Percentiles rank a stretch among this genome's conserved stretches.
Conservation (phyloP, 257 asterid genomes). For the Fraxinus quadrangulata region DNA sequence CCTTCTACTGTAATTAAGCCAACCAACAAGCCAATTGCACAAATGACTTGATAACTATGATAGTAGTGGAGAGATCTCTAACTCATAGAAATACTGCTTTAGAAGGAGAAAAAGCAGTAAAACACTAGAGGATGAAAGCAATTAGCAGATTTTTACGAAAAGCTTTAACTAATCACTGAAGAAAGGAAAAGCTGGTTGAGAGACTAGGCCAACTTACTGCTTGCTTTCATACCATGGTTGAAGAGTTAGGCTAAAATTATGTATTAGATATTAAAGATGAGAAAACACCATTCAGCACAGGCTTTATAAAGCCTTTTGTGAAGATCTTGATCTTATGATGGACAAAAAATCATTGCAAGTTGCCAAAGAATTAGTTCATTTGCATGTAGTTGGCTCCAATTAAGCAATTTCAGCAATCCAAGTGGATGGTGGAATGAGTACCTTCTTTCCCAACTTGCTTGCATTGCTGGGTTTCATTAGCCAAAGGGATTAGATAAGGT, state of each 20-base stretch:
- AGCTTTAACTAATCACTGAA: background rate
- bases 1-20: background rate
- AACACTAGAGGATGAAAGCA: background rate
- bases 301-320: conserved; percentile 35
- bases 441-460: background rate
- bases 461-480: background rate
- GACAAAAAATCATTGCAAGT: conserved; percentile 34
- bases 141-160: background rate
- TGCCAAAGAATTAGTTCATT: conserved; percentile 38
- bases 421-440: background rate
- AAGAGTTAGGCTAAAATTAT: background rate
- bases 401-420: background rate
- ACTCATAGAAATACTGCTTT: background rate
- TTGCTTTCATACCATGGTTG: background rate
- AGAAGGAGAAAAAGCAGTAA: background rate
- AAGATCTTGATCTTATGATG: conserved; percentile 31
- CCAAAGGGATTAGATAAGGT: background rate
- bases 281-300: conserved; percentile 10
- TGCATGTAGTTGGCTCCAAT: conserved; percentile 19
- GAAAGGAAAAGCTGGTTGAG: background rate
- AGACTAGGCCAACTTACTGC: background rate
- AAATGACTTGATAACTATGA: background rate
- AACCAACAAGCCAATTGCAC: background rate
- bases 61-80: background rate
- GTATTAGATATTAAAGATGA: background rate